Evolutionary conservation across 2,329 filamentous ascomycete genomes (phyloP), one percentile per base, ranked within the genome.

Genomic region (Rosellinia necatrix): DNA sequence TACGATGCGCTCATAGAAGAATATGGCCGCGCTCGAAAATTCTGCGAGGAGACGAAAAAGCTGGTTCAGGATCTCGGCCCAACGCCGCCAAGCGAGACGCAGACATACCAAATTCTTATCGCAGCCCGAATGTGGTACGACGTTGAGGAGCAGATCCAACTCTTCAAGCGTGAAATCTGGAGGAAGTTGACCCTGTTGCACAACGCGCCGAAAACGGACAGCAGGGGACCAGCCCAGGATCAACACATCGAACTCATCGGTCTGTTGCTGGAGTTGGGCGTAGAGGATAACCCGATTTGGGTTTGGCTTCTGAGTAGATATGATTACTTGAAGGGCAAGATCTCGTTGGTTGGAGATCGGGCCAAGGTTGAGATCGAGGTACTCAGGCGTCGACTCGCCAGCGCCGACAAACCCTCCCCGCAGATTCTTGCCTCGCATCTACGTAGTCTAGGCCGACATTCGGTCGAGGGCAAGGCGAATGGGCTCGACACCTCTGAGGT

Each of bases 201-300:
- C 68, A 78, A 80, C 63, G 70, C 81, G 10, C 25, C 59, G 61
- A 76, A 79, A 68, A 63, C 79, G 46, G 78, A 85, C 62, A 71
- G 76, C 67, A 68, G 71, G 47, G 81, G 81, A 6, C 71, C 87
- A 34, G 78, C 83, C 5, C 91, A 93, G 68, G 91, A 96, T 64
- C 83, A 87, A 70, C 89, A 97, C 67, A 91, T 97, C 85, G 91
- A 96, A 69, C 79, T 97, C 43, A 97, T 99, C 51, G 82, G 86
- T 19, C 80, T 97, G 30, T 80, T 99, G 49, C 77, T 99, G n/a
- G 93, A 99, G 72, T 79, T 99, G 17, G 96, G 94, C 6, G 92
- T 96, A 2, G 89, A 96, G 8, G 92, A 97, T 57, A 99, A 96
- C 66, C 94, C 94, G 1, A 96, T 99, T 60, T 96, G 91, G 90